Base-by-base conservation (phyloP, 148 eudicot species). In the Chenopodium formosanum region DNA sequence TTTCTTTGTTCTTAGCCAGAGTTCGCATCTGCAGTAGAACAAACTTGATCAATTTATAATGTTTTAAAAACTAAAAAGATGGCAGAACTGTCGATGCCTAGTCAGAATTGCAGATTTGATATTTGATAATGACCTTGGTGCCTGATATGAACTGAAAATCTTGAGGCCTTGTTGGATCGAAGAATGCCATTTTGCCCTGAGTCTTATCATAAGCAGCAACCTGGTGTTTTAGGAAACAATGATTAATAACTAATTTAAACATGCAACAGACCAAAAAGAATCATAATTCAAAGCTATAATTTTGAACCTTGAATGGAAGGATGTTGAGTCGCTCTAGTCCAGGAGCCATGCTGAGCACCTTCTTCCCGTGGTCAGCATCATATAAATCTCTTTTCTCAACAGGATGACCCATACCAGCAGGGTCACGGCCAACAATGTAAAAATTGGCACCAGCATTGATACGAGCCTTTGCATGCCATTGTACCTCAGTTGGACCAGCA, bases 391-490 rank as follows among this genome's bases (percentile, higher is more conserved):
- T 86, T 83, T 93, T 89, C 92, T 93, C 98, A 22, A 80, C 80
- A 9, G 97, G 97, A 84, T 94, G 98, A 89, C 94, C 83, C 98
- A 94, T 94, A 58, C 98, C 98, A 62, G 98, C 97, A 32, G 98
- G 98, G 70, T 94, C 98, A 70, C 95, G 92, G 53, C 97, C 98
- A 16, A 94, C 98, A 23, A 94, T 94, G 76, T 94, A 94, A 84
- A 94, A 94, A 83, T 94, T 93, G 63, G 98, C 98, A 31, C 98
- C 98, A 2, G 97, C 97, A 86, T 94, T 94, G 11, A 94, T 94
- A 60, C 98, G 93, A 71, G 98, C 97, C 88, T 94, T 94, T 71
- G 98, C 98, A 74, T 94, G 98, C 97, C 98, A 94, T 83, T 94
- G 97, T 53, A 94, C 98, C 88, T 94, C 98, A 65, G 98, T 94